Base-by-base conservation (phyloP, 345 rosid genomes). In the Citrus hindsii region DNA sequence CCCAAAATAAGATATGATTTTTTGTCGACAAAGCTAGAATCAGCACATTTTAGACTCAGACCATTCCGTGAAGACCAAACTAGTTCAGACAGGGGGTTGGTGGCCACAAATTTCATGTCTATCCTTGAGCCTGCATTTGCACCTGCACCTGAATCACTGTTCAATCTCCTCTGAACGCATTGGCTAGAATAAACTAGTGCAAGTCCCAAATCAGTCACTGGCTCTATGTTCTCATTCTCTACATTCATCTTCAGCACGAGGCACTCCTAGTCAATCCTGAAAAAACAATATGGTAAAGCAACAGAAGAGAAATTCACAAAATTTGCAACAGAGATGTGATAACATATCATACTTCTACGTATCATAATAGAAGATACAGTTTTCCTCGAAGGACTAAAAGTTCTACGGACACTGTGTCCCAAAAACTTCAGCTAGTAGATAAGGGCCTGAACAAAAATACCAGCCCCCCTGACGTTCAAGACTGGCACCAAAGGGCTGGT, bases 21-120 rank as follows among this genome's bases (percentile, higher is more conserved):
- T 72, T 81, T 48, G 21, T 89, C 78, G 24, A 66, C 58, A 88
- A 89, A 83, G 85, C 90, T 86, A 55, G 90, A 83, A 79, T 93
- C 92, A 27, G 98, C 91, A 84, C 91, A 88, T 85, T 85, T 92
- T 77, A 95, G 82, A 85, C 90, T 82, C 66, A 84, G 89, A 70
- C 99, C 98, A 84, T 82, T 90, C 69, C 82, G 88, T 21, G 99
- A 94, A 83, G 96, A 95, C 98, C 97, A 94, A 67, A 96, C 99
- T 71, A 96, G 87, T 86, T 96, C 98, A 67, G 92, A 86, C 71
- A 94, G 77, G 73, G 89, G 89, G 80, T 88, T 89, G 16, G 91
- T 72, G 25, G 91, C 84, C 77, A 78, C 92, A 75, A 83, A 83
- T 81, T 86, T 85, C 87, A 83, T 80, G 80, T 84, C 78, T 42